Conservation (phyloP, 345 rosid species). For the Euphorbia tirucalli region DNA sequence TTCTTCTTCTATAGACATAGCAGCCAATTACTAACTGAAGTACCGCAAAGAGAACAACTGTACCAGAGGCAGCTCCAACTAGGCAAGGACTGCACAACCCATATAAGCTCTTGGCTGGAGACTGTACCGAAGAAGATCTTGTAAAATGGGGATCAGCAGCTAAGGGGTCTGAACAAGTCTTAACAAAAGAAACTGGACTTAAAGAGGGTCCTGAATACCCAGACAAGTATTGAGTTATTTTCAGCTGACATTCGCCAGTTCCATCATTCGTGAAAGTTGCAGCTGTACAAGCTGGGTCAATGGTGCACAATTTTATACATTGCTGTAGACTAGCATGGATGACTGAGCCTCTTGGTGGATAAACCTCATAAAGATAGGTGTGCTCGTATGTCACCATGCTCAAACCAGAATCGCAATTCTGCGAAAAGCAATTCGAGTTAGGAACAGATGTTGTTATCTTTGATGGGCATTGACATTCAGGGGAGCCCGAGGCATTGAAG, state of each 20-base stretch:
- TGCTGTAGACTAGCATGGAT: constrained; percentile 39
- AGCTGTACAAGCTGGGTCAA: constrained; percentile 49
- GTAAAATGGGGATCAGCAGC: constrained; percentile 52
- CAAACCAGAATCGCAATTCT: constrained; percentile 40
- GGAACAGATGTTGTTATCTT: constrained; percentile 22
- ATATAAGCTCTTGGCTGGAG: constrained; percentile 23
- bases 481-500: constrained; percentile 45
- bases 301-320: constrained; percentile 54
- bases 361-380: constrained; percentile 57
- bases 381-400: constrained; percentile 45
- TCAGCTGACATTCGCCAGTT: constrained; percentile 46
- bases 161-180: constrained; percentile 61
- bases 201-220: constrained; percentile 69
- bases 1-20: constrained; percentile 48
- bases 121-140: constrained; percentile 24
- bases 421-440: constrained; percentile 45
- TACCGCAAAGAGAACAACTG: constrained; percentile 40
- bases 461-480: constrained; percentile 57
- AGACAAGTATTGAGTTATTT: constrained; percentile 48
- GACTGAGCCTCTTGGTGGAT: constrained; percentile 57
- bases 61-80: constrained; percentile 52
- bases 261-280: constrained; percentile 61
- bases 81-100: constrained; percentile 56
- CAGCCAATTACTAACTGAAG: constrained; percentile 53
- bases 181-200: constrained; percentile 57